A percentile compares a stretch with the other conserved stretches of the same genome.
Evolutionary conservation across 306 rosid genomes (phyloP).

Genomic region (Astragalus glycyphyllos): DNA sequence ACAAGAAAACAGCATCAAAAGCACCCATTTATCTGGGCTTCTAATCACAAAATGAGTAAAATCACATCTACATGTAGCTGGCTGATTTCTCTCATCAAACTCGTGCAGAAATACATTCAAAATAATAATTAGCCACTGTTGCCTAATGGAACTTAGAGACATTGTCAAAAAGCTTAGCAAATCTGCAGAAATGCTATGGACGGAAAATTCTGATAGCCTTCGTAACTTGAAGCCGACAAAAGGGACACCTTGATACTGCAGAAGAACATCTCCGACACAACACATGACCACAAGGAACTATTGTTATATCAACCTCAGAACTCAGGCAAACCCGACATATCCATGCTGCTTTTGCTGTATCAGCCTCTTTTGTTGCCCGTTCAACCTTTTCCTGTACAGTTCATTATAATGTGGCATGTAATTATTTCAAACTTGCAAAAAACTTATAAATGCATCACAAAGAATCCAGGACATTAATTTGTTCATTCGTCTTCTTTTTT

Average conservation of each 20-base stretch:
- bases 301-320: slow-evolving; percentile 76
- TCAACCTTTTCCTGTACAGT: slow-evolving; percentile 79
- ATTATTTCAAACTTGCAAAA: slow-evolving; percentile 27
- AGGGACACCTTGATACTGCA: slow-evolving; percentile 91
- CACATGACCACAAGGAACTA: slow-evolving; percentile 98
- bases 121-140: not conserved
- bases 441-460: slow-evolving; percentile 12
- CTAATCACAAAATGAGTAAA: slow-evolving; percentile 1
- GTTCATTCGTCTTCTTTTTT: slow-evolving; percentile 16
- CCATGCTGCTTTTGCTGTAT: slow-evolving; percentile 94
- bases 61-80: not conserved
- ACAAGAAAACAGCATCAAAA: too few relatives aligned
- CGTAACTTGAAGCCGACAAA: slow-evolving; percentile 88
- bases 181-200: slow-evolving; percentile 54
- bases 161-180: slow-evolving; percentile 20
- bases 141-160: not conserved
- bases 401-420: slow-evolving; percentile 5
- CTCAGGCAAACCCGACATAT: slow-evolving; percentile 86
- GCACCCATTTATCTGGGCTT: slow-evolving; percentile 2
- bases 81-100: not conserved
- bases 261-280: slow-evolving; percentile 89
- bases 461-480: slow-evolving; percentile 31
- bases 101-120: slow-evolving; percentile 5
- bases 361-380: slow-evolving; percentile 85
- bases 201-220: slow-evolving; percentile 77